phyloP scores from a whole-genome alignment of 176 grass and related monocot genomes.

The Oryza glumipatula region DNA sequence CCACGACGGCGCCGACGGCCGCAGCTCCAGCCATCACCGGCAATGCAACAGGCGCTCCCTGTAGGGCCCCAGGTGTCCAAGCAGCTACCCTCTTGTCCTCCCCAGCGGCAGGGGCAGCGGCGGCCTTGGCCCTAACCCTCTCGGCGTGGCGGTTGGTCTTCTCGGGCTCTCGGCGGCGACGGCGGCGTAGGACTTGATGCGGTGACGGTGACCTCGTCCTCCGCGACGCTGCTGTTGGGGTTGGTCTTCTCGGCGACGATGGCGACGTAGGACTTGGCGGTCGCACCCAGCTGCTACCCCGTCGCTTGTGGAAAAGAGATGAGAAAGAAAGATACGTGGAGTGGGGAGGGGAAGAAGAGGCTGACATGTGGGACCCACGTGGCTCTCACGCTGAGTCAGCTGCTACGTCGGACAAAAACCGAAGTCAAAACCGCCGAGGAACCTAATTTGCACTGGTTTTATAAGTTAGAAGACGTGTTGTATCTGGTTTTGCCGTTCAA shows the following conservation, averaged over 20 bases:
- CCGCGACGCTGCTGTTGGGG: constrained; percentile 37
- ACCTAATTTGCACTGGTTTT: too few species aligned
- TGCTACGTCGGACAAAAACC: too few species aligned
- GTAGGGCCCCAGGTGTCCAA: not conserved
- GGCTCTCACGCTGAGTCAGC: too few species aligned
- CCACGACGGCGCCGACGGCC: constrained; percentile 25
- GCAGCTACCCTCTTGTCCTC: constrained; percentile 37
- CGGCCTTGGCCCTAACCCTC: constrained; percentile 42
- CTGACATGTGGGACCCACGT: too few species aligned
- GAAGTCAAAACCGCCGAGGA: too few species aligned
- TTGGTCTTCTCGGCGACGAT: not conserved
- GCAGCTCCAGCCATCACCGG: constrained; percentile 37
- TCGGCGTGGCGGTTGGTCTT: not conserved
- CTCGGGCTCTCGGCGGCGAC: not conserved
- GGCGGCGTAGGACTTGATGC: not conserved
- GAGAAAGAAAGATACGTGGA: too few species aligned
- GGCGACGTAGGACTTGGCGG: not conserved
- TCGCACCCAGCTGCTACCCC: too few species aligned
- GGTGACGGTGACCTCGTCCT: constrained; percentile 44
- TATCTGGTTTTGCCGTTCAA: too few species aligned
- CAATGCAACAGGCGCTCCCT: constrained; percentile 31
- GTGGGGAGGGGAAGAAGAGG: too few species aligned
- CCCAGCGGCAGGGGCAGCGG: not conserved
- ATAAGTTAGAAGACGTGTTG: too few species aligned
- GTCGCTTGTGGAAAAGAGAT: too few species aligned